phyloP scores from a whole-genome alignment of 2,329 filamentous ascomycete genomes.

The Zymoseptoria passerinii region DNA sequence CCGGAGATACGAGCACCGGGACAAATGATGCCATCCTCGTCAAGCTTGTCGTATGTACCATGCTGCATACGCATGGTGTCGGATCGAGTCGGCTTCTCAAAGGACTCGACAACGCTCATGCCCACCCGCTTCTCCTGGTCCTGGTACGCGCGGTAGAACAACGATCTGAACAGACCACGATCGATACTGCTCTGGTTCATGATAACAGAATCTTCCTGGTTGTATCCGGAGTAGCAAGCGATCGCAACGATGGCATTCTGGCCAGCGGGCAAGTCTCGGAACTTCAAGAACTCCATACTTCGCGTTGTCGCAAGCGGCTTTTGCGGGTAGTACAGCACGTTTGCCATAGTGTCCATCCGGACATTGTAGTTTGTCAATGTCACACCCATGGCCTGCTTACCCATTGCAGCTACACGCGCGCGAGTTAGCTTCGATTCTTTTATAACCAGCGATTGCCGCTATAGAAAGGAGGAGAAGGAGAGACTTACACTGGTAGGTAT shows the following conservation, averaged over 20 bases:
- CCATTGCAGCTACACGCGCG: too few species aligned
- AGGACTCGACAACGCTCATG: slow-evolving; percentile 83
- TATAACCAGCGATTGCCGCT: too few species aligned
- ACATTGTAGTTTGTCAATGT: slow-evolving; percentile 95
- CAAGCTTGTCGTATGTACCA: slow-evolving; percentile 64
- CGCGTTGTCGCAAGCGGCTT: slow-evolving; percentile 93
- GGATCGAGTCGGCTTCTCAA: slow-evolving; percentile 85
- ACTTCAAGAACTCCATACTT: slow-evolving; percentile 98
- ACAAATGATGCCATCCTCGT: slow-evolving; percentile 89
- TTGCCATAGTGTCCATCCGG: slow-evolving; percentile 99
- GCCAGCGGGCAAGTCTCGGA: slow-evolving; percentile 90
- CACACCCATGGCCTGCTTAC: slow-evolving; percentile 99
- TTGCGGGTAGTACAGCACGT: slow-evolving; percentile 97
- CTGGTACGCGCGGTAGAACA: slow-evolving; percentile 96
- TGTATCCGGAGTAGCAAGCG: slow-evolving; percentile 95
- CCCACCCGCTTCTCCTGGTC: slow-evolving; percentile 96
- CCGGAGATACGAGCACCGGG: slow-evolving; percentile 92
- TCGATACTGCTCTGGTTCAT: slow-evolving; percentile 99
- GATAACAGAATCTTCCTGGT: slow-evolving; percentile 99
- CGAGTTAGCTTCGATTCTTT: too few species aligned
- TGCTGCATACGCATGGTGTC: slow-evolving; percentile 91
- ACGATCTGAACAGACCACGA: slow-evolving; percentile 88
- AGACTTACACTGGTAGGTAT: slow-evolving; percentile 72
- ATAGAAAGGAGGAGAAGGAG: too few species aligned
- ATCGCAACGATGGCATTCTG: slow-evolving; percentile 99